A percentile compares a stretch with the other conserved stretches of the same genome.
phyloP scores from a whole-genome alignment of 345 rosid species.

The Populus alba region DNA sequence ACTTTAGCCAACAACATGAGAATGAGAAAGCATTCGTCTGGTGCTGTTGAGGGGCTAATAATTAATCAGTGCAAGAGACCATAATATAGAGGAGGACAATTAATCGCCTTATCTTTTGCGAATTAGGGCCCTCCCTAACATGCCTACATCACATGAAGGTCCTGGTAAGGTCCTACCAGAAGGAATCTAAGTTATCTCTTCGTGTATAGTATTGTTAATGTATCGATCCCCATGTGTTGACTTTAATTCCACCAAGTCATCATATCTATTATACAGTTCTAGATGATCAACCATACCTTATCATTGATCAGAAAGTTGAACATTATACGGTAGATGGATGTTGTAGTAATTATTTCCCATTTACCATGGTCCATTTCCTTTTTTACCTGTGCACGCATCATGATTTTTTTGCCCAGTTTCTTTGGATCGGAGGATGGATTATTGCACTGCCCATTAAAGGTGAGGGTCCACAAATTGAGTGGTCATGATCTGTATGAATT shows the following conservation, averaged over 20 bases:
- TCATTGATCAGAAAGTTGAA: constrained; percentile 4
- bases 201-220: constrained; percentile 12
- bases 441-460: background rate
- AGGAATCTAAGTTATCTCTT: constrained; percentile 30
- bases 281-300: constrained; percentile 12
- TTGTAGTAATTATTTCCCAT: background rate
- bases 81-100: background rate
- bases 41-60: background rate
- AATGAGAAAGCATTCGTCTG: background rate
- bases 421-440: constrained; percentile 9
- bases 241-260: constrained; percentile 8
- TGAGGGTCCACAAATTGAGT: constrained; percentile 16
- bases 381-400: background rate
- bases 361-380: background rate
- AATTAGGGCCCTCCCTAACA: background rate
- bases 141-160: constrained; percentile 22
- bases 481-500: background rate
- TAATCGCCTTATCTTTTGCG: background rate
- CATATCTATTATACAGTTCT: background rate
- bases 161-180: constrained; percentile 25
- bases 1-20: constrained; percentile 5
- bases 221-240: constrained; percentile 18
- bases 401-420: constrained; percentile 9
- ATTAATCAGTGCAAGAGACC: background rate
- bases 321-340: background rate